These are phyloP conservation scores for Cladosporium sp. DNA, from an alignment of 2,329 filamentous ascomycete species.

Conservation along the genomic window DNA sequence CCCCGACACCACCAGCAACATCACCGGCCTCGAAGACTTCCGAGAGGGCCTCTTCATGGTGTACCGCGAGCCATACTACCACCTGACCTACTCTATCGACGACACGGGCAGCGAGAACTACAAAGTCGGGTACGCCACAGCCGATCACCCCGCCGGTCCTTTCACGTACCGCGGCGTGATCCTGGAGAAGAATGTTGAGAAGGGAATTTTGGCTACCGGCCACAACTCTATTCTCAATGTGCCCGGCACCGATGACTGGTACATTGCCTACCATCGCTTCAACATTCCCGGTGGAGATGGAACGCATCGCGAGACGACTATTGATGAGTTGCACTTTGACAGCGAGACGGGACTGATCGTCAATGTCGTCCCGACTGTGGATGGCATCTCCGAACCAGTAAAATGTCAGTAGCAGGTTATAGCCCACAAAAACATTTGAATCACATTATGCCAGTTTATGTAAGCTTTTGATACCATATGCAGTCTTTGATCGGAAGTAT, in stretches of 20 bases:
- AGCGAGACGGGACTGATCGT: conserved; percentile 39
- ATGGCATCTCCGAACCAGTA: conserved; percentile 22
- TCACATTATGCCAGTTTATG: too few relatives aligned
- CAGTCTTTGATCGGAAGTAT: too few relatives aligned
- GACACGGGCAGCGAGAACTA: conserved; percentile 51
- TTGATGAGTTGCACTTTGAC: conserved; percentile 46
- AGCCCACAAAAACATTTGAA: neutral
- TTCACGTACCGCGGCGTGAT: conserved; percentile 50
- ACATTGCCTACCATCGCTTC: conserved; percentile 53
- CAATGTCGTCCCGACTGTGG: conserved; percentile 41
- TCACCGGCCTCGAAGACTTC: conserved; percentile 45
- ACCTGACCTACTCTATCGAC: conserved; percentile 52
- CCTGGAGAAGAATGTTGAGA: conserved; percentile 43
- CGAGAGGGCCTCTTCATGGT: conserved; percentile 48
- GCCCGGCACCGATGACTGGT: conserved; percentile 52
- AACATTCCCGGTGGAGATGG: conserved; percentile 49
- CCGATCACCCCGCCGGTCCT: conserved; percentile 41
- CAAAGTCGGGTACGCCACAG: conserved; percentile 50
- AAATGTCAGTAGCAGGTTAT: neutral
- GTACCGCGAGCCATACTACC: conserved; percentile 49
- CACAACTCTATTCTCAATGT: conserved; percentile 50
- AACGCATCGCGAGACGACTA: conserved; percentile 45
- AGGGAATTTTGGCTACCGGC: conserved; percentile 50
- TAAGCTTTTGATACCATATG: too few relatives aligned
- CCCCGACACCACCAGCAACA: conserved; percentile 34